phyloP scores from a whole-genome alignment of 129 eudicot species.

The Tanacetum coccineum region DNA sequence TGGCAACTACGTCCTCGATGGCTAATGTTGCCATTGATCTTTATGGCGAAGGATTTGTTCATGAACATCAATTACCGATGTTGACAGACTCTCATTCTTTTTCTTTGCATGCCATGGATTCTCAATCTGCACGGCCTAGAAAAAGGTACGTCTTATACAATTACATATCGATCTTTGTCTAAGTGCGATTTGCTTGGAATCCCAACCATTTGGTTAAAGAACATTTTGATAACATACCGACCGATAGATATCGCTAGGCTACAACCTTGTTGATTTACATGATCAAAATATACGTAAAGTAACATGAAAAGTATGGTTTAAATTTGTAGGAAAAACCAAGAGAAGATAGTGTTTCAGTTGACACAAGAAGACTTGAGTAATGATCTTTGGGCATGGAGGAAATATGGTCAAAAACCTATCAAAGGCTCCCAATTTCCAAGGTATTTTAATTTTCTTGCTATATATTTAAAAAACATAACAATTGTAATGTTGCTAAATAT shows the following conservation, averaged over 20 bases:
- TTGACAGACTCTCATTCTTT: constrained; percentile 28
- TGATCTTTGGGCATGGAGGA: constrained; percentile 83
- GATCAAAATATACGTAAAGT: too few relatives aligned
- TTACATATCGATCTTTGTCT: too few relatives aligned
- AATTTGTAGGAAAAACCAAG: constrained; percentile 48
- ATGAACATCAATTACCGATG: constrained; percentile 23
- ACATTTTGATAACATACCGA: too few relatives aligned
- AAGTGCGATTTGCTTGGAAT: too few relatives aligned
- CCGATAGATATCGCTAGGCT: too few relatives aligned
- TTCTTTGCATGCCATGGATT: constrained; percentile 30
- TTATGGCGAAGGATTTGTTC: constrained; percentile 20
- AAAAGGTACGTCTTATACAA: constrained; percentile 32
- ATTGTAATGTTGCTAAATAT: too few relatives aligned
- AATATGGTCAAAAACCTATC: constrained; percentile 79
- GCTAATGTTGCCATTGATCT: constrained; percentile 17
- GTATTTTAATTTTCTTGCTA: constrained; percentile 22
- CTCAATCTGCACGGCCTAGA: constrained; percentile 35
- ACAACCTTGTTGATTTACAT: too few relatives aligned
- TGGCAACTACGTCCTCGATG: constrained; percentile 13
- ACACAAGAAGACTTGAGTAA: constrained; percentile 60
- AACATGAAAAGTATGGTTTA: not conserved
- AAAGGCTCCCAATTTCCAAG: constrained; percentile 86
- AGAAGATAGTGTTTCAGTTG: constrained; percentile 57
- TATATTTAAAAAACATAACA: not conserved
- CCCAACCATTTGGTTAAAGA: too few relatives aligned